Evolutionary conservation across 495 filamentous ascomycete genomes (phyloP), one percentile per base, ranked within the genome.

Genomic region (Talaromyces borbonicus): DNA sequence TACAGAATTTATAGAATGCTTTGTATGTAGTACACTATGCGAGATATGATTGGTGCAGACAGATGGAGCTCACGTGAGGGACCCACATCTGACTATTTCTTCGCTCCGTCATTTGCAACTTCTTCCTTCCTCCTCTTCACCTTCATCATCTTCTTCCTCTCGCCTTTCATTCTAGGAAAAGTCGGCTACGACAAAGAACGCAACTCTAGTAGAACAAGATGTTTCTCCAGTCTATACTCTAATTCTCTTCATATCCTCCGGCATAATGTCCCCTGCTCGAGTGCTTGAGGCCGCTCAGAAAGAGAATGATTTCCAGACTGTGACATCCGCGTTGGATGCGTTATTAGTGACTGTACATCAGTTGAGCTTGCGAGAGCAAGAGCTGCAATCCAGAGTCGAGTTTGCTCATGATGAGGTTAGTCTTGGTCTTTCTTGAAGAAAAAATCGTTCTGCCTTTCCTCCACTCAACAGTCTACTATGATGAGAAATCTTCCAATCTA

Each of bases 391-490:
- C 43, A 57, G 62, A 39, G 57, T 71, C 44, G 55, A 67, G 48
- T 59, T 64, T 52, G 58, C 69, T 11, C 61, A 67, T 43, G 58
- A 68, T 47, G 59, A 75, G 71, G 72, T 76, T 71, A 52, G 53
- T 56, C 52, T 48, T 19, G 32, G 47, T 33, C 42, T 25, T 14
- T 46, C 46, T 23, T 41, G 8, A 27, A 3, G 35, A 36, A 41
- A 52, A 42, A 4, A 48, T 41, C 27, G 45, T 43, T 46, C 22
- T 45, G 39, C 27, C 45, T 43, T 38, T 49, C 43, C 39, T 20
- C 15, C 16, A 16, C 30, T 39, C 47, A 44, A 35, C 31, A 42
- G 55, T 68, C 64, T 68, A 59, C 59, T 51, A 65, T 73, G 72
- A 75, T 47, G 73, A 73, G 57, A 70, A 61, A 69, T 61, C 56